Conservation (phyloP, 2,329 filamentous ascomycete species). For the Cadophora luteo-olivacea region DNA sequence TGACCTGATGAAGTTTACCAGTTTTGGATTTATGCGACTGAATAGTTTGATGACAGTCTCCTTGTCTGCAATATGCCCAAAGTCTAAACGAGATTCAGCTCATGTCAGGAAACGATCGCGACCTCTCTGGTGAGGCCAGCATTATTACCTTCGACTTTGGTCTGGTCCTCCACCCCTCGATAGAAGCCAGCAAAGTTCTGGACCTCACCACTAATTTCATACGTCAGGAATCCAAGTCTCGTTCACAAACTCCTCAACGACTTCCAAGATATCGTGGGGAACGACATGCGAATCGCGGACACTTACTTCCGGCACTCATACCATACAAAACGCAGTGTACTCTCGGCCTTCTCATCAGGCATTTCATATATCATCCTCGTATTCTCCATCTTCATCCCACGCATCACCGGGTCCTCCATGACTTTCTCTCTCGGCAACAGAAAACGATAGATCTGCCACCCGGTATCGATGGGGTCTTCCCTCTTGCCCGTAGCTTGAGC, state of each 20-base stretch:
- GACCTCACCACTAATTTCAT: not conserved
- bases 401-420: conserved; percentile 11
- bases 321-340: not conserved
- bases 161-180: not conserved
- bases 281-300: not conserved
- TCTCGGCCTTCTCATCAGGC: conserved; percentile 2
- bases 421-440: conserved; percentile 21
- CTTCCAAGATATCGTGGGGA: not conserved
- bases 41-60: not conserved
- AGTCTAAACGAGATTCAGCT: not conserved
- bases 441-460: conserved; percentile 22
- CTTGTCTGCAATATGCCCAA: not conserved
- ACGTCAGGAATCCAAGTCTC: not conserved
- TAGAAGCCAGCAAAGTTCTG: not conserved
- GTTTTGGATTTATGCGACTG: not conserved
- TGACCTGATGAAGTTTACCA: not conserved
- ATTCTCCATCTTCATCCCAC: not conserved
- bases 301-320: not conserved
- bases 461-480: conserved; percentile 14
- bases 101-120: no score
- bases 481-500: not conserved
- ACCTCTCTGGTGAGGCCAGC: no score
- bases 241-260: no score
- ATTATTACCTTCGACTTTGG: not conserved
- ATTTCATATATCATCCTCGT: conserved; percentile 5